phyloP scores from a whole-genome alignment of 139 green algal species.

The Medakamo hakoo region DNA sequence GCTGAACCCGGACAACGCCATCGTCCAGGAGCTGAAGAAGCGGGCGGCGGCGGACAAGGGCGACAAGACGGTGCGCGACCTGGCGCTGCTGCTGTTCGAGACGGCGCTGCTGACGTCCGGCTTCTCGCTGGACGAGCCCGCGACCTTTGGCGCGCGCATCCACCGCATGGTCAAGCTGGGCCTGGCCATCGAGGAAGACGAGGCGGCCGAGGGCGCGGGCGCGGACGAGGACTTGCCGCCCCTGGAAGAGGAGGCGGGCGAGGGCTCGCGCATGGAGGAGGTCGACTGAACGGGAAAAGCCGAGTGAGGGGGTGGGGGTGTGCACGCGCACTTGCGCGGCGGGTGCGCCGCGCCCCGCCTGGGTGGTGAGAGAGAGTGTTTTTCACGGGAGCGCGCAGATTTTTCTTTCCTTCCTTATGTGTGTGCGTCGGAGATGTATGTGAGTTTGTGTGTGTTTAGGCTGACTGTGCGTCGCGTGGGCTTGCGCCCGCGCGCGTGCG shows the following conservation, averaged over 20 bases:
- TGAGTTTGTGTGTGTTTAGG: no score
- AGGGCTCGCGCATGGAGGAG: constrained; percentile 96
- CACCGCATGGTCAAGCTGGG: constrained; percentile 99
- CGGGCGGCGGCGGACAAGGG: constrained; percentile 83
- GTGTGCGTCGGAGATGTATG: no score
- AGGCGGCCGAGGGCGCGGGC: constrained; percentile 10
- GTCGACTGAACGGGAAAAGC: constrained; percentile 59
- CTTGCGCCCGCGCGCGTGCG: no score
- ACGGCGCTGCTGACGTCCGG: constrained; percentile 89
- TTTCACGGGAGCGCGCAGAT: no score
- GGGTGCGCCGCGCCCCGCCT: no score
- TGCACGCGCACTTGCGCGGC: no score
- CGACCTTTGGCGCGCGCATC: constrained; percentile 92
- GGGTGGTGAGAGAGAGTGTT: no score
- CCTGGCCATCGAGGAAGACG: constrained; percentile 93
- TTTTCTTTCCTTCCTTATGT: no score
- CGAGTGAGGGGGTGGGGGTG: no score
- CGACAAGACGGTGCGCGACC: constrained; percentile 99
- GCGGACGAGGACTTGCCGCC: constrained; percentile 72
- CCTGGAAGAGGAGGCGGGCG: constrained; percentile 83
- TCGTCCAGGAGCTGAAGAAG: constrained; percentile 90
- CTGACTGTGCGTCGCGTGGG: no score
- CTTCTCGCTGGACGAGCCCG: constrained; percentile 96
- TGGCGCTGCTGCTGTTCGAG: constrained; percentile 97
- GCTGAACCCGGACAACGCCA: constrained; percentile 96